These are phyloP conservation scores for Apophysomyces trapeziformis DNA, from an alignment of 371 early-diverging fungal species.

Conservation along the genomic window DNA sequence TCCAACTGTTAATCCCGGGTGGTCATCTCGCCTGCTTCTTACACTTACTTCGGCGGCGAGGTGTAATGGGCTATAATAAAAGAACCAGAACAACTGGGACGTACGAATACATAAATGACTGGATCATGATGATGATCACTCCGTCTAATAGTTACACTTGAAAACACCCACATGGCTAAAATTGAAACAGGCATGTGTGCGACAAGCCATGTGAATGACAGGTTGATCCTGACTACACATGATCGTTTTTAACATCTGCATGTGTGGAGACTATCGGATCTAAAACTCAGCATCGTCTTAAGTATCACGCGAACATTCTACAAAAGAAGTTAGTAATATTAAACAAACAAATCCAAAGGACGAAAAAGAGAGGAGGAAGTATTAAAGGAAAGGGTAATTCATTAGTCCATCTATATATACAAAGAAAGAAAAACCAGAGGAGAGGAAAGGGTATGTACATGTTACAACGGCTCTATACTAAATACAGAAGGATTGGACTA, in stretches of 20 bases:
- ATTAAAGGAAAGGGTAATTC: neutral
- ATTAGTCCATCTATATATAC: neutral
- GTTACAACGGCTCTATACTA: neutral
- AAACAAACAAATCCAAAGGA: neutral
- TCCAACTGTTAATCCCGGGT: no score
- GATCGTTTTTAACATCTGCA: neutral
- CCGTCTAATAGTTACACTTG: no score
- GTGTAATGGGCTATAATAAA: no score
- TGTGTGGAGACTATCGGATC: neutral
- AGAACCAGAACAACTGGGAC: no score
- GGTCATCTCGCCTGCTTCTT: no score
- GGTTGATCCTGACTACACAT: slow-evolving; percentile 1
- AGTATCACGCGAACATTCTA: neutral
- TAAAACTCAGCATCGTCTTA: neutral
- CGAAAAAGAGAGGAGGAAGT: neutral
- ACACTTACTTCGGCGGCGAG: no score
- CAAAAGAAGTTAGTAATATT: neutral
- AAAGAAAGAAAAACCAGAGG: no score
- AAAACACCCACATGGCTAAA: neutral
- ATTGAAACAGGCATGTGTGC: neutral
- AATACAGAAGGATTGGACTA: slow-evolving; percentile 1
- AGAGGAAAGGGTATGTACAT: neutral
- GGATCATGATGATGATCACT: no score
- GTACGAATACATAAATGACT: no score
- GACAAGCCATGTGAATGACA: slow-evolving; percentile 9